Percentiles rank a stretch among this genome's conserved stretches.
These are phyloP conservation scores for Nicotiana obtusifolia DNA, from an alignment of 257 asterid species.

Conservation along the genomic window DNA sequence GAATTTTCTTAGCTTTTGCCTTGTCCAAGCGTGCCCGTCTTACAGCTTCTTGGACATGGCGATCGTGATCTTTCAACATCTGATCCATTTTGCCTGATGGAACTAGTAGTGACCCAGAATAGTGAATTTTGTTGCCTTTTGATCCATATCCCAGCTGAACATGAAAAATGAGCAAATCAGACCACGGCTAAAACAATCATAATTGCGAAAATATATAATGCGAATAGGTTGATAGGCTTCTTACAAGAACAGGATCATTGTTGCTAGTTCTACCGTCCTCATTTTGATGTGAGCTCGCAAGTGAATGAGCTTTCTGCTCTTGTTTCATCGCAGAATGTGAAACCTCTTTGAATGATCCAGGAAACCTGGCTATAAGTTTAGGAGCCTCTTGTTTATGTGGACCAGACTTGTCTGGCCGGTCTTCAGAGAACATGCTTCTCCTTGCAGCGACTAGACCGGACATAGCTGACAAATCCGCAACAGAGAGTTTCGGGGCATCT, in stretches of 20 bases:
- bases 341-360: constrained; percentile 80
- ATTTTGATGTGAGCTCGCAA: constrained; percentile 29
- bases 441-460: constrained; percentile 84
- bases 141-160: constrained; percentile 70
- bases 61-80: constrained; percentile 82
- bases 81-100: constrained; percentile 89
- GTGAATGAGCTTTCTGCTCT: constrained; percentile 33
- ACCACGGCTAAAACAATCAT: background rate
- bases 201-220: background rate
- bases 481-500: constrained; percentile 57
- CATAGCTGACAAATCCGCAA: constrained; percentile 58
- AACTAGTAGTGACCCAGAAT: constrained; percentile 83
- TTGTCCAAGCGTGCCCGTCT: constrained; percentile 85
- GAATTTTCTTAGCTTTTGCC: constrained; percentile 61
- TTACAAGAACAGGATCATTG: constrained; percentile 58
- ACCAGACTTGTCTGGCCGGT: constrained; percentile 41
- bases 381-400: constrained; percentile 56
- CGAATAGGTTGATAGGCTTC: constrained; percentile 8
- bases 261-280: constrained; percentile 50
- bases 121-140: constrained; percentile 77
- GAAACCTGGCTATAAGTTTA: constrained; percentile 67
- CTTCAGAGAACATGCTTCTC: constrained; percentile 72
- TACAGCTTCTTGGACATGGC: constrained; percentile 87
- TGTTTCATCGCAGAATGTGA: constrained; percentile 48
- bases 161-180: background rate